These are phyloP conservation scores for Hemisphaericaspora xylofermentans DNA, from an alignment of 1,139 yeast genomes.

Conservation along the genomic window DNA sequence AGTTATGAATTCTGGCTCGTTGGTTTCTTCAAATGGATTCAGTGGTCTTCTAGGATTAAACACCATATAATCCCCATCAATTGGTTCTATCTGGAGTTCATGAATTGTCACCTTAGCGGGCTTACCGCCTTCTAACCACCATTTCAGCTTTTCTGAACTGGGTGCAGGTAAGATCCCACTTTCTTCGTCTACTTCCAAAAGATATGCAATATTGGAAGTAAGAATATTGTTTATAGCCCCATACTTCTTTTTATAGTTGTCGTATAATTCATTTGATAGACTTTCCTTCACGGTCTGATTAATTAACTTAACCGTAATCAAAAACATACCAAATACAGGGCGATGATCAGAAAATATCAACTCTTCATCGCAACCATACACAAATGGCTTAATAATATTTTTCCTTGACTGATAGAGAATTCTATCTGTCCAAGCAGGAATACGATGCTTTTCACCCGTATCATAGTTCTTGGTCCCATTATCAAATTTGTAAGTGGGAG, in stretches of 20 bases:
- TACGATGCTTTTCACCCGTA: conserved; percentile 84
- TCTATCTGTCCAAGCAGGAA: conserved; percentile 98
- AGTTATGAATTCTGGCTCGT: conserved; percentile 36
- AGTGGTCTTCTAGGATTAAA: conserved; percentile 67
- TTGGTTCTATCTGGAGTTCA: conserved; percentile 33
- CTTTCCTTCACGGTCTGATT: conserved; percentile 62
- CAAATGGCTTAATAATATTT: conserved; percentile 57
- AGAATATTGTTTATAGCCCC: conserved; percentile 42
- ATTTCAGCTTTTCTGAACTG: conserved; percentile 72
- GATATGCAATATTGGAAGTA: conserved; percentile 29
- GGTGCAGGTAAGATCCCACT: conserved; percentile 73
- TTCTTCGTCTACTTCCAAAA: conserved; percentile 24
- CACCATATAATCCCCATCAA: conserved; percentile 34
- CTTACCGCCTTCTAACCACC: conserved; percentile 89
- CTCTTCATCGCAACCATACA: conserved; percentile 61
- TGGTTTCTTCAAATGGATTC: conserved; percentile 63
- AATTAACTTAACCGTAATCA: conserved; percentile 64
- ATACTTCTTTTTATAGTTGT: conserved; percentile 46
- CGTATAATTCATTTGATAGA: conserved; percentile 62
- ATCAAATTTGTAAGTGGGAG: conserved; percentile 93
- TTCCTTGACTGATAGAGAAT: conserved; percentile 50
- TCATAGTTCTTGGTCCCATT: conserved; percentile 77
- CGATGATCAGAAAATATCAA: conserved; percentile 86
- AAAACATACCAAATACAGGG: conserved; percentile 83
- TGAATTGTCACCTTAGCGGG: conserved; percentile 64